Conservation (phyloP, 2,329 filamentous ascomycete genomes). For the Akanthomyces muscarius region DNA sequence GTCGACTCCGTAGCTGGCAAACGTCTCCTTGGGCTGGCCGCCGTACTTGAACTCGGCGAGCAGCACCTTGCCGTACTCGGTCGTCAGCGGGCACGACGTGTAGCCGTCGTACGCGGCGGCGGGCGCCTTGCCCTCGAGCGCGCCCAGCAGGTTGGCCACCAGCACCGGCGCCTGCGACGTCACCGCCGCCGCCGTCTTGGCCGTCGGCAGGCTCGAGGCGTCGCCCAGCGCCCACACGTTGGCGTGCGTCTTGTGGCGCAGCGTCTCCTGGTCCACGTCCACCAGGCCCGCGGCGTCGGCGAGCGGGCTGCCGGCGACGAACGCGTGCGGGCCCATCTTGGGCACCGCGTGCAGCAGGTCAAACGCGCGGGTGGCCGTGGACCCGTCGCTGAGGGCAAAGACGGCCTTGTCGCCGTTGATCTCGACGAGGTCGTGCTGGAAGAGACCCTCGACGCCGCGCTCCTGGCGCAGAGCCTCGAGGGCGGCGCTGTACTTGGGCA, state of each 20-base stretch:
- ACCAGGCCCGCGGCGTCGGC: conserved; percentile 55
- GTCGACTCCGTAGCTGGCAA: conserved; percentile 52
- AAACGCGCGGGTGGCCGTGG: conserved; percentile 43
- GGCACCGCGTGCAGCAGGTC: conserved; percentile 55
- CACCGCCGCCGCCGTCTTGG: conserved; percentile 52
- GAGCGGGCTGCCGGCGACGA: conserved; percentile 49
- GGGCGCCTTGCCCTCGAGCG: conserved; percentile 39
- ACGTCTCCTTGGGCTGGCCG: conserved; percentile 60
- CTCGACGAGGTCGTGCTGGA: conserved; percentile 53
- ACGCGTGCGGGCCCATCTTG: conserved; percentile 55
- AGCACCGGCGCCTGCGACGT: conserved; percentile 49
- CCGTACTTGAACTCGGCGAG: conserved; percentile 65
- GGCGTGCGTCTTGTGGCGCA: conserved; percentile 48
- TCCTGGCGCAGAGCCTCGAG: conserved; percentile 52
- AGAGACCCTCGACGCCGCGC: conserved; percentile 54
- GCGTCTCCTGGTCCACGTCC: conserved; percentile 52
- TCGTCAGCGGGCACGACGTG: conserved; percentile 51
- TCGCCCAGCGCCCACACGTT: conserved; percentile 59
- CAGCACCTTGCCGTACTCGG: conserved; percentile 58
- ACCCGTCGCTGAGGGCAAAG: conserved; percentile 34
- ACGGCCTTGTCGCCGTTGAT: conserved; percentile 50
- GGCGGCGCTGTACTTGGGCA: conserved; percentile 54
- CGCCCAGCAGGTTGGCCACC: conserved; percentile 43
- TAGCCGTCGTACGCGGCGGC: conserved; percentile 50
- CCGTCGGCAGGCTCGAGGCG: conserved; percentile 55